Evolutionary conservation across 805 yeast species (phyloP).

Genomic region (Starmerella scarabaei): DNA sequence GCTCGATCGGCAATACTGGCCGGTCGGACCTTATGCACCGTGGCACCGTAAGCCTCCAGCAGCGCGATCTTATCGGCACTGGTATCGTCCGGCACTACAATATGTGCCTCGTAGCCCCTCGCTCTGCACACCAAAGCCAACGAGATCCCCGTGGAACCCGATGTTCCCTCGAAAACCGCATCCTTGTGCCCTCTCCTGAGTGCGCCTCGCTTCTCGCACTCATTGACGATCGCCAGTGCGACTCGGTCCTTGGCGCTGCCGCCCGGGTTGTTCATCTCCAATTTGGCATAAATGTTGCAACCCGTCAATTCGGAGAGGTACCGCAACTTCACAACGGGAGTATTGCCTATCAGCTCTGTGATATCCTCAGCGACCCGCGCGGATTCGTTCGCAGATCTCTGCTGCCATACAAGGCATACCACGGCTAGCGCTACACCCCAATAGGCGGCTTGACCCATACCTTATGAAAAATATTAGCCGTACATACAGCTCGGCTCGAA

Average conservation of each 20-base stretch:
- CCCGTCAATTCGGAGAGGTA: slow-evolving; percentile 64
- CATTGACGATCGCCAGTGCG: slow-evolving; percentile 67
- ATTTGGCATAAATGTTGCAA: slow-evolving; percentile 71
- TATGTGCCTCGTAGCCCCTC: slow-evolving; percentile 78
- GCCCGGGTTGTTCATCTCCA: slow-evolving; percentile 80
- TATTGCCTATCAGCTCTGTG: slow-evolving; percentile 75
- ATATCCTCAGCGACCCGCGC: too few species aligned
- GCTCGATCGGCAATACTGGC: slow-evolving; percentile 89
- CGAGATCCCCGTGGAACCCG: slow-evolving; percentile 94
- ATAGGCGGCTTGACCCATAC: too few species aligned
- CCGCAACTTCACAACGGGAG: slow-evolving; percentile 65
- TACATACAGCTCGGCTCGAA: too few species aligned
- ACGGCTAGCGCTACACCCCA: too few species aligned
- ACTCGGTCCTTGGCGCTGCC: slow-evolving; percentile 95
- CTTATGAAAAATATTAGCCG: too few species aligned
- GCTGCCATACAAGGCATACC: too few species aligned
- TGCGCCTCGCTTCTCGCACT: slow-evolving; percentile 48
- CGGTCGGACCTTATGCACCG: slow-evolving; percentile 73
- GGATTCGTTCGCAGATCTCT: too few species aligned
- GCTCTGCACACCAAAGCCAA: slow-evolving; percentile 83
- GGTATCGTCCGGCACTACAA: slow-evolving; percentile 92
- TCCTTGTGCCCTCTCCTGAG: slow-evolving; percentile 52
- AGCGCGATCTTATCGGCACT: slow-evolving; percentile 68
- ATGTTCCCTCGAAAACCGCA: slow-evolving; percentile 83
- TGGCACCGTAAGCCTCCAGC: slow-evolving; percentile 65